Base-by-base conservation (phyloP, 2,329 filamentous ascomycete species). In the Aspergillus intermedius region DNA sequence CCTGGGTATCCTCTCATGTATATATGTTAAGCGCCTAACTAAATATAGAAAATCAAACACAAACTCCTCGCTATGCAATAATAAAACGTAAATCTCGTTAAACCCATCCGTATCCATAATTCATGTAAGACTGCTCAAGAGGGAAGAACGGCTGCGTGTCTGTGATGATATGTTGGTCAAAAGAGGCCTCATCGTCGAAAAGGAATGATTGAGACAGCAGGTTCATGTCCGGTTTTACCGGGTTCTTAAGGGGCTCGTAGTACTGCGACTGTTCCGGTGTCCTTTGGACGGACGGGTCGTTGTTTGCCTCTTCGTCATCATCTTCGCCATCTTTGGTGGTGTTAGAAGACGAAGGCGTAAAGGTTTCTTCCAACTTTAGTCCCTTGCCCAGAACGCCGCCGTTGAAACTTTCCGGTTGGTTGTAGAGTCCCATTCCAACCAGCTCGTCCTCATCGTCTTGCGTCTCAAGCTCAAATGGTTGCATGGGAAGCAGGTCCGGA, bases 361-460 rank as follows among this genome's bases (percentile, higher is more conserved):
- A 91, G 0, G 86, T 87, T 64, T 91, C 87, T 67, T 91, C 87
- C 3, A 93, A 73, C 64, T 90, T 91, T 56, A 91, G 72, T 0
- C 87, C 87, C 66, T 88, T 88, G 49, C 87, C 86, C 15, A 72
- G 65, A 6, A 78, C 70, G 21, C 78, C 77, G 76, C 69, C 79
- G 75, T 66, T 81, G 63, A 45, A 75, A 70, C 25, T 79, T 48
- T 83, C 84, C 0, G 86, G 86, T 4, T 80, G 73, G 59, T 89
- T 87, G 65, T 93, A 93, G 0, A 93, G 77, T 0, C 88, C 88
- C 79, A 93, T 84, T 17, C 87, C 87, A n/a, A 90, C 77, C 1
- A 91, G 76, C 51, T 89, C 84, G 60, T 90, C 86, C 34, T 82
- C 84, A 12, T 78, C 73, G 22, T 75, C 64, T 23, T 81, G 80